A percentile compares a stretch with the other conserved stretches of the same genome.
Evolutionary conservation across 2,329 filamentous ascomycete species (phyloP).

Genomic region (Diaporthe batatas): DNA sequence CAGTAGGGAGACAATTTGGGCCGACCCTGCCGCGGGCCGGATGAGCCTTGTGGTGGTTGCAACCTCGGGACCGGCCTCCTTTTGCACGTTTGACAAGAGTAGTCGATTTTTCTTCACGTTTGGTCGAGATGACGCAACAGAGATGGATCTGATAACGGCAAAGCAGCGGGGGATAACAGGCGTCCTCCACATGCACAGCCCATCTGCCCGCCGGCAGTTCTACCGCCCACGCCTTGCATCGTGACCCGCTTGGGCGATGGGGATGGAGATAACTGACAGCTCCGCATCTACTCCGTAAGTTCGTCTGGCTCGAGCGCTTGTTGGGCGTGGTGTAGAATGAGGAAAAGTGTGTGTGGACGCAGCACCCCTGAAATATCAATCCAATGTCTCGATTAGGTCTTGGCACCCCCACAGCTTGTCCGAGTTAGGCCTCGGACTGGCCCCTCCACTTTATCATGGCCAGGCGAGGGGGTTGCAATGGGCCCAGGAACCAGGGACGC

Average conservation of each 20-base stretch:
- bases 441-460: slow-evolving; percentile 23
- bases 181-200: slow-evolving; percentile 16
- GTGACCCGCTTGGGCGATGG: slow-evolving; percentile 19
- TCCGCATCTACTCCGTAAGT: background rate
- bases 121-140: slow-evolving; percentile 25
- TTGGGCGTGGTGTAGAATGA: background rate
- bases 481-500: slow-evolving; percentile 26
- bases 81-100: background rate
- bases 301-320: slow-evolving; percentile 6
- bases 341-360: slow-evolving; percentile 30
- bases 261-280: background rate
- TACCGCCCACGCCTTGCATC: slow-evolving; percentile 15
- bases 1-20: background rate
- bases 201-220: slow-evolving; percentile 22
- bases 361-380: slow-evolving; percentile 17
- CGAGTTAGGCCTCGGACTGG: slow-evolving; percentile 8
- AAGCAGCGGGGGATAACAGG: slow-evolving; percentile 14
- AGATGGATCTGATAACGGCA: slow-evolving; percentile 16
- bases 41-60: slow-evolving; percentile 11
- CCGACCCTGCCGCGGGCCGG: slow-evolving; percentile 7
- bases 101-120: too few species aligned
- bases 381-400: slow-evolving; percentile 30
- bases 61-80: background rate
- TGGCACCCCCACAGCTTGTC: slow-evolving; percentile 29
- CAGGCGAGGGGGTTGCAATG: background rate